These are phyloP conservation scores for Chytriomyces hyalinus DNA, from an alignment of 192 early-diverging fungal species.

Conservation along the genomic window DNA sequence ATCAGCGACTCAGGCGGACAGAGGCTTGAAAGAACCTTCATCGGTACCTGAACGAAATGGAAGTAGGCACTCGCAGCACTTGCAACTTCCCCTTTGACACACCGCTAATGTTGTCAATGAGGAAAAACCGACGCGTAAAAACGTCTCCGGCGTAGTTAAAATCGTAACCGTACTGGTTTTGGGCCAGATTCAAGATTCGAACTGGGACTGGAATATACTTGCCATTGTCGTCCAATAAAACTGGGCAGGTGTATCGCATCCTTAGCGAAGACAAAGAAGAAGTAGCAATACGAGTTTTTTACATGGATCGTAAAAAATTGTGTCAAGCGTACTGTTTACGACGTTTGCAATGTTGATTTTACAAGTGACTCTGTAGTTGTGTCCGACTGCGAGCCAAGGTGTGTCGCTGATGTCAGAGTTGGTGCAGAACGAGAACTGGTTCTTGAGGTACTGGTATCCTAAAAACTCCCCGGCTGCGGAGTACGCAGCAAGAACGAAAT, in stretches of 20 bases:
- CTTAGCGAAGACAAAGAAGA: neutral
- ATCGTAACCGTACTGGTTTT: conserved; percentile 31
- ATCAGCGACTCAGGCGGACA: neutral
- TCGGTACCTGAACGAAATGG: conserved; percentile 47
- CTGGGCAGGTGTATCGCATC: neutral
- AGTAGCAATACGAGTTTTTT: conserved; percentile 14
- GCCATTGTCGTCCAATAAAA: conserved; percentile 39
- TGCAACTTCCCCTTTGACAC: conserved; percentile 42
- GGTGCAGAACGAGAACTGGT: conserved; percentile 36
- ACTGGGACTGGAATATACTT: conserved; percentile 51
- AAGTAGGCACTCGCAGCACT: conserved; percentile 43
- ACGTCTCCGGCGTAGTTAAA: conserved; percentile 31
- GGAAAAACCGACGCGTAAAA: conserved; percentile 53
- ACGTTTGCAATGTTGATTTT: conserved; percentile 41
- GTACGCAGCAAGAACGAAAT: conserved; percentile 53
- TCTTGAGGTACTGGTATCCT: conserved; percentile 45
- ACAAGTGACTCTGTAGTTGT: conserved; percentile 45
- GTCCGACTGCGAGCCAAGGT: conserved; percentile 45
- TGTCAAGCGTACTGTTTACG: conserved; percentile 31
- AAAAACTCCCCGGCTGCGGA: conserved; percentile 56
- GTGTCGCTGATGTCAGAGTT: conserved; percentile 8
- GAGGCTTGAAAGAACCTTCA: neutral
- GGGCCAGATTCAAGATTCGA: conserved; percentile 44
- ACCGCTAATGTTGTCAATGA: conserved; percentile 55
- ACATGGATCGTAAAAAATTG: conserved; percentile 58